Evolutionary conservation across 2,329 filamentous ascomycete species (phyloP).

Genomic region (Raffaelea arxii): DNA sequence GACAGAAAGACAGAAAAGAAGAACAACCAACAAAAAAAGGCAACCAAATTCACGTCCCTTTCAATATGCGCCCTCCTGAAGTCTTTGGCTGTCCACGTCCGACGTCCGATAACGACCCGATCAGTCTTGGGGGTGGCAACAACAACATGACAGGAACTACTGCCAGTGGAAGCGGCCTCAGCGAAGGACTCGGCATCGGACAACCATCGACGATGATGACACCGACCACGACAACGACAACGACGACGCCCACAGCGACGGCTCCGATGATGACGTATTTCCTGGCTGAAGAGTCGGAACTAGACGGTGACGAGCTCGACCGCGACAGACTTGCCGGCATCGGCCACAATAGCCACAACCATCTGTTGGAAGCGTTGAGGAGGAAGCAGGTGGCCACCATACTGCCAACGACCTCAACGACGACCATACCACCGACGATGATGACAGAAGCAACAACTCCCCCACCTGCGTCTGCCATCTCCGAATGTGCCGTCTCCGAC

Average conservation of each 20-base stretch:
- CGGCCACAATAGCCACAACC: conserved; percentile 3
- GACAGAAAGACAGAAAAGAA: no score
- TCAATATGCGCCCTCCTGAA: conserved; percentile 34
- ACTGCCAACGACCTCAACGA: neutral
- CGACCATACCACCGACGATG: neutral
- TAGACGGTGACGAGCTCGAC: conserved; percentile 29
- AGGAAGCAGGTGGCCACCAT: neutral
- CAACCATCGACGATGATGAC: conserved; percentile 23
- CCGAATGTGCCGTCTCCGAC: no score
- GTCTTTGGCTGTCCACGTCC: conserved; percentile 28
- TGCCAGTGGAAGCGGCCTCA: no score
- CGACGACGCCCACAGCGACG: neutral
- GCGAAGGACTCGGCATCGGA: no score
- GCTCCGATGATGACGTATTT: conserved; percentile 39
- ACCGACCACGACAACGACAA: conserved; percentile 21
- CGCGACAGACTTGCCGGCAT: conserved; percentile 14
- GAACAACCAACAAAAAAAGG: no score
- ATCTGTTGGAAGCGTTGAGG: neutral
- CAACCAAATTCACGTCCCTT: neutral
- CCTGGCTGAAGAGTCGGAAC: conserved; percentile 35
- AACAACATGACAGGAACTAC: no score
- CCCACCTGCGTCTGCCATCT: no score
- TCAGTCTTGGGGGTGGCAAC: no score
- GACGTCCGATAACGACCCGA: no score
- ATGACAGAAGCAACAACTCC: no score